phyloP scores from a whole-genome alignment of 768 basidiomycete genomes.

The Mycena leptocephala region DNA sequence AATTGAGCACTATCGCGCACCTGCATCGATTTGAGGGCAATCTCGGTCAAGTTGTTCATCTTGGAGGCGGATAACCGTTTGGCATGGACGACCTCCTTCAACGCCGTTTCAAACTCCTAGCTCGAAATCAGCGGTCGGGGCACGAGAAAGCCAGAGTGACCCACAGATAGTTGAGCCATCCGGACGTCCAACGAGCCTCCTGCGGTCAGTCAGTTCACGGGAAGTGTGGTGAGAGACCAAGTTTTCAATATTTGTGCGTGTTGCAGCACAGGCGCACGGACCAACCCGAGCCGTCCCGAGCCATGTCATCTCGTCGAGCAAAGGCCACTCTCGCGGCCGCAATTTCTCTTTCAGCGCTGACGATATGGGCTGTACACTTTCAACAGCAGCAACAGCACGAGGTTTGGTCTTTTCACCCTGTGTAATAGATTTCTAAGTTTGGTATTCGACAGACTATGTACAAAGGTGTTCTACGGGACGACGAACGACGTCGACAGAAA shows the following conservation, averaged over 20 bases:
- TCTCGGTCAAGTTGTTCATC: conserved; percentile 83
- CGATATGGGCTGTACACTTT: conserved; percentile 93
- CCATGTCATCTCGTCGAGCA: conserved; percentile 73
- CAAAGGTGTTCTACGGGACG: conserved; percentile 90
- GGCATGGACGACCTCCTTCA: conserved; percentile 87
- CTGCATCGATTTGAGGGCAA: conserved; percentile 84
- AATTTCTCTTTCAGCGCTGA: conserved; percentile 73
- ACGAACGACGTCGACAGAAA: conserved; percentile 85
- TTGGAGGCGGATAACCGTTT: conserved; percentile 92
- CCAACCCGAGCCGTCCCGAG: neutral
- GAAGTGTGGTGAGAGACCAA: neutral
- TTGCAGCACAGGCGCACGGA: conserved; percentile 10
- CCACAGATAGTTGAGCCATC: conserved; percentile 12
- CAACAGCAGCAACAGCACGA: conserved; percentile 89
- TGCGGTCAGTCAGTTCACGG: neutral
- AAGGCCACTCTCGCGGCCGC: conserved; percentile 84
- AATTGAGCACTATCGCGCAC: conserved; percentile 59
- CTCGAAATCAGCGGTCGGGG: neutral
- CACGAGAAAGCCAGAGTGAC: neutral
- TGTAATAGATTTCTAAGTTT: neutral
- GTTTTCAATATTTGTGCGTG: conserved; percentile 35
- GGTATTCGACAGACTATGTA: conserved; percentile 83
- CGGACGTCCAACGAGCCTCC: neutral
- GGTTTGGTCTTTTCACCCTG: conserved; percentile 57
- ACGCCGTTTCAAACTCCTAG: conserved; percentile 85